Base-by-base conservation (phyloP, 345 rosid species). In the Sapria himalayana region DNA sequence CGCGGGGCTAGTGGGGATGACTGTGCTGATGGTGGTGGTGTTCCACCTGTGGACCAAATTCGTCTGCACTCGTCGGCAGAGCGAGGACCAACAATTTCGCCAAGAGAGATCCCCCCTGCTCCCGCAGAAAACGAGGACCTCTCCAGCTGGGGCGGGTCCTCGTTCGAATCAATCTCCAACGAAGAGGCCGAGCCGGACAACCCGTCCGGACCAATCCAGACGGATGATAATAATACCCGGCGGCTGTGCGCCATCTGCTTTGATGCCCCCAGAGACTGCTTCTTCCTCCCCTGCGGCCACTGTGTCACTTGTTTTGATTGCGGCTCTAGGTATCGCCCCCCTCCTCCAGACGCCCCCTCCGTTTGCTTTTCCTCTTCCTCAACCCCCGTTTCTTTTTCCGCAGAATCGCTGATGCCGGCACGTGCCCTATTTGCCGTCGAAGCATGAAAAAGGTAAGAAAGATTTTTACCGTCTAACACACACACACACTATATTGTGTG, bases 211-310 rank as follows among this genome's bases (percentile, higher is more conserved):
- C 64, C 55, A 38, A 85, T 73, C 27, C 65, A 70, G 45, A 89
- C 80, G 59, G 66, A 66, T 33, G 52, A 60, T 43, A 79, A 71
- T 50, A 70, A 67, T 51, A 91, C 89, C 14, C 66, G 69, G 33
- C 81, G 79, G n/a, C 92, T 84, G 19, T 91, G 99, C 65, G 93
- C 85, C 2, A 84, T 91, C 37, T 91, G 99, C 70, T 91, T 65
- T 52, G 99, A 91, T 62, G 99, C 92, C 41, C 92, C 93, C 5
- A 80, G 99, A 59, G 95, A 77, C 56, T 84, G 99, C 64, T 91
- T 84, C 63, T 89, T 91, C 65, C 95, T 91, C 67, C 93, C 93
- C 11, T 91, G 99, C 49, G 99, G 99, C 27, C 95, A 84, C 53
- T 91, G 92, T 41, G 74, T 84, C 17, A 72, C 99, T 52, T 91